Evolutionary conservation across 1,284 basidiomycete species (phyloP), one percentile per base, ranked within the genome.

Genomic region (Filobasidium uniguttulatum): DNA sequence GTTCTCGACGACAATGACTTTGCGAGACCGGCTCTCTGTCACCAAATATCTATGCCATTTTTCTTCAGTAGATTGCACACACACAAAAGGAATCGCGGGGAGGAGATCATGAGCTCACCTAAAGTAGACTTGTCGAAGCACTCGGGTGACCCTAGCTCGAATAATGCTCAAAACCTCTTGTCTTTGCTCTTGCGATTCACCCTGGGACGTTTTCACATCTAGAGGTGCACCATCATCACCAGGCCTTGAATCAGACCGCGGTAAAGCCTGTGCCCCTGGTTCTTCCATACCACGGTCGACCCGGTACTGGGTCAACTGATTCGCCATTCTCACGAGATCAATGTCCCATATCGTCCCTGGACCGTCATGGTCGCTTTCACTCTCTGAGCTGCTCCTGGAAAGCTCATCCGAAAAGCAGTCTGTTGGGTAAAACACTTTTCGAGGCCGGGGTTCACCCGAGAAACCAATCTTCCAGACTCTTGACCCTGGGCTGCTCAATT

Each of bases 1-100:
- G 62, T 88, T 84, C 67, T 97, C 91, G 5, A 93, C 74, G 23
- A 98, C 62, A 45, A 97, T 85, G 50, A 98, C 82, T 66, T 93
- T 94, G 44, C 93, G 78, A 30, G 86, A 81, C 66, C 89, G 93
- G 0, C 91, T 84, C 63, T 97, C 94, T 55, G 85, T 84, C 66
- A 96, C 75, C 40, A 98, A 75, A 50, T 87, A 83, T 60, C 89
- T 91, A 61, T 2, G 28, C 15, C 30, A 17, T 8, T 47, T 52
- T 29, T 53, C 52, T 25, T 41, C 44, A 53, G 53, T n/a, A n/a
- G n/a, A 23, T 26, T 15, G 38, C 17, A n/a, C 38, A 23, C 6
- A 48, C 14, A 25, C n/a, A n/a, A n/a, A 7, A 10, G 23, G 14
- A 25, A 41, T 14, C 17, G 41, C 23, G 26, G 41, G 22, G 20